These are phyloP conservation scores for Sarocladium oryzae DNA, from an alignment of 2,329 filamentous ascomycete species.

Conservation along the genomic window DNA sequence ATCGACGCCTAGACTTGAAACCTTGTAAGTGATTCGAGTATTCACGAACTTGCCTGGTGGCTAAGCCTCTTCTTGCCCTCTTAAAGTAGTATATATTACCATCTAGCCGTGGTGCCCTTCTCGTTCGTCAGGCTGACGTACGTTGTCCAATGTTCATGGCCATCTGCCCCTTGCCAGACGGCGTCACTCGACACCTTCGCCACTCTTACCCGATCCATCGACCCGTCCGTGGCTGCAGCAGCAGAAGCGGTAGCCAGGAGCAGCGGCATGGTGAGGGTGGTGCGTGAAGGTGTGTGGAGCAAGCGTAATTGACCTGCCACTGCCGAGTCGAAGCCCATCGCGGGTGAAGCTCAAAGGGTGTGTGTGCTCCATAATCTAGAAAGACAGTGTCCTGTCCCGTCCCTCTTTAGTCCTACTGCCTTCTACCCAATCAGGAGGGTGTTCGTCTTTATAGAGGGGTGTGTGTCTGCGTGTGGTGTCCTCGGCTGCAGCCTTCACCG, in stretches of 20 bases:
- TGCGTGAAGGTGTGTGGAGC: slow-evolving; percentile 18
- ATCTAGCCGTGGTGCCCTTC: slow-evolving; percentile 15
- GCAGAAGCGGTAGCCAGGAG: not conserved
- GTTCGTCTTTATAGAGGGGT: no score
- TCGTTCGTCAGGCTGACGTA: slow-evolving; percentile 17
- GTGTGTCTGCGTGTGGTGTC: slow-evolving; percentile 14
- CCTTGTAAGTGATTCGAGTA: not conserved
- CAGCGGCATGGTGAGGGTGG: slow-evolving; percentile 1
- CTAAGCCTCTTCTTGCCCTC: no score
- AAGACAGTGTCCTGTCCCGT: no score
- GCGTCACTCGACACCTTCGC: slow-evolving; percentile 20
- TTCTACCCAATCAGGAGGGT: no score
- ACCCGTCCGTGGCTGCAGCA: not conserved
- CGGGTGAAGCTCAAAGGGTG: slow-evolving; percentile 27
- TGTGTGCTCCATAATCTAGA: slow-evolving; percentile 31
- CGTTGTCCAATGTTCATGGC: slow-evolving; percentile 17
- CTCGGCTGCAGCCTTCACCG: slow-evolving; percentile 20
- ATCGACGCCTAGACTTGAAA: slow-evolving; percentile 6
- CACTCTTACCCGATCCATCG: slow-evolving; percentile 15
- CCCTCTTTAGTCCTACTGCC: no score
- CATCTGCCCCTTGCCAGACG: slow-evolving; percentile 12
- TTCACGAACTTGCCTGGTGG: no score
- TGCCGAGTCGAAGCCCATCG: slow-evolving; percentile 43
- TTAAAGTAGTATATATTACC: no score
- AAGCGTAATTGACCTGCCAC: slow-evolving; percentile 44